These are phyloP conservation scores for Populus pruinosa DNA, from an alignment of 345 rosid species.

Conservation along the genomic window DNA sequence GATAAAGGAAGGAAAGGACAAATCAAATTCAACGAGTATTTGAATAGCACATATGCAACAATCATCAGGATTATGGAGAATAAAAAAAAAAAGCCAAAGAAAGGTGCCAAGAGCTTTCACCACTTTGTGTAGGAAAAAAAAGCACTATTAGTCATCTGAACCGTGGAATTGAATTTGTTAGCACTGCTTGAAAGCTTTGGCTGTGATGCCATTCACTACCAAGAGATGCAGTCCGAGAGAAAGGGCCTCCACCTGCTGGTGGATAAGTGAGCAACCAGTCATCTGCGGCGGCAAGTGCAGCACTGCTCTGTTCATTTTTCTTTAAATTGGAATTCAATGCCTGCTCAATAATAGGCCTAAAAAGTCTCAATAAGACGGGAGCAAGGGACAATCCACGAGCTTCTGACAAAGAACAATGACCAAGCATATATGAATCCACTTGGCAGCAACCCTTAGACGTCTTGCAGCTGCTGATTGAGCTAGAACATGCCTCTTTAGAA, in stretches of 20 bases:
- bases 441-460: slow-evolving; percentile 61
- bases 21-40: background rate
- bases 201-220: slow-evolving; percentile 33
- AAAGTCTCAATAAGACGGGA: slow-evolving; percentile 64
- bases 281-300: slow-evolving; percentile 80
- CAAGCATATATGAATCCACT: slow-evolving; percentile 63
- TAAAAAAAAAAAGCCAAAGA: background rate
- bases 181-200: slow-evolving; percentile 81
- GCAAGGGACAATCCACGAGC: slow-evolving; percentile 86
- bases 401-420: slow-evolving; percentile 73
- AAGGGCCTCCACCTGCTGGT: slow-evolving; percentile 49
- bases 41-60: background rate
- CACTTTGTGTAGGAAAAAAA: background rate
- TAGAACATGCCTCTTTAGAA: slow-evolving; percentile 61
- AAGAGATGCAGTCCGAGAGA: slow-evolving; percentile 41
- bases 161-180: slow-evolving; percentile 69
- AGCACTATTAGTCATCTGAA: slow-evolving; percentile 50
- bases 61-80: background rate
- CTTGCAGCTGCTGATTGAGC: slow-evolving; percentile 82
- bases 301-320: slow-evolving; percentile 72
- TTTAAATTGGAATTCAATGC: slow-evolving; percentile 63
- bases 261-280: slow-evolving; percentile 68
- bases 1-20: background rate
- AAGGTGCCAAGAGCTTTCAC: background rate
- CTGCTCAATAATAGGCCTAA: slow-evolving; percentile 60